Conservation (phyloP, 768 basidiomycete species). For the Amanita phalloides region DNA sequence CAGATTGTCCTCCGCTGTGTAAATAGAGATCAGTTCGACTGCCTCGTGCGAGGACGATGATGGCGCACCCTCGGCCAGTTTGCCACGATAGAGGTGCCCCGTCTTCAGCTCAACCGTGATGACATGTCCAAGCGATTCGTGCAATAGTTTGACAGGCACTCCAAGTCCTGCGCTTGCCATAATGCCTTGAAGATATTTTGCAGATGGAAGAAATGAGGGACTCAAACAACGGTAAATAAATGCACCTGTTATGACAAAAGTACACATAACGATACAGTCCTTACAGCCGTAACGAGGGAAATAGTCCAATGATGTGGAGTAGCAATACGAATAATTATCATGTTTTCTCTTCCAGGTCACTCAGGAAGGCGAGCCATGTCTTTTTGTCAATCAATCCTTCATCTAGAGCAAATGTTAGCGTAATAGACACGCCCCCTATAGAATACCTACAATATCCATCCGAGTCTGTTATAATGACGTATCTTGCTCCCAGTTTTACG, state of each 20-base stretch:
- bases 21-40: constrained; percentile 5
- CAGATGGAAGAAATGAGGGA: not conserved
- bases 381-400: constrained; percentile 93
- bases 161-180: constrained; percentile 65
- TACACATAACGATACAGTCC: not conserved
- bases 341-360: constrained; percentile 54
- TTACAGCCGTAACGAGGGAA: not conserved
- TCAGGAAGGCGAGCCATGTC: constrained; percentile 83
- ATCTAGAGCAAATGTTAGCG: constrained; percentile 30
- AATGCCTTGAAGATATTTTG: constrained; percentile 4
- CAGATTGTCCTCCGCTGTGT: constrained; percentile 89
- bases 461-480: constrained; percentile 74
- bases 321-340: constrained; percentile 2
- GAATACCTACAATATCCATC: constrained; percentile 65
- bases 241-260: not conserved
- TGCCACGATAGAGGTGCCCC: constrained; percentile 93
- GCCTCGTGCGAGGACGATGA: not conserved
- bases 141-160: constrained; percentile 92
- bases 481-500: constrained; percentile 86
- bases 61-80: constrained; percentile 84
- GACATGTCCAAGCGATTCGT: constrained; percentile 92
- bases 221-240: constrained; percentile 14
- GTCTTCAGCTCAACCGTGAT: constrained; percentile 99
- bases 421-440: not conserved
- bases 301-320: not conserved